These are phyloP conservation scores for Didymella exigua DNA, from an alignment of 2,329 filamentous ascomycete genomes.

Conservation along the genomic window DNA sequence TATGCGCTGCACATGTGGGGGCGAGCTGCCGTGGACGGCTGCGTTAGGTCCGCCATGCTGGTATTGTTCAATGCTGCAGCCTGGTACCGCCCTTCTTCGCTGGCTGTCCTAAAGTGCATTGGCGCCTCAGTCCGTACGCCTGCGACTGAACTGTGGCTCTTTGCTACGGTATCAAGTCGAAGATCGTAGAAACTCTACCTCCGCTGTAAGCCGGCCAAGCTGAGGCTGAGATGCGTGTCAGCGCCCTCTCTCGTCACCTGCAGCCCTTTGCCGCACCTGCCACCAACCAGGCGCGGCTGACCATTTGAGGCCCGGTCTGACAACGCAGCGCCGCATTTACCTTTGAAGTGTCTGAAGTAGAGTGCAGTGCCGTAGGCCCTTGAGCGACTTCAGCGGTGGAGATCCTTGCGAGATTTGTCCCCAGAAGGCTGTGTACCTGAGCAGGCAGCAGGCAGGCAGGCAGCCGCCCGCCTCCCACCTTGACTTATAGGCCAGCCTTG, in stretches of 20 bases:
- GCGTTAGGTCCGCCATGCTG: not conserved
- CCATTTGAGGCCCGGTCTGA: not conserved
- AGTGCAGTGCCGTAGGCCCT: not conserved
- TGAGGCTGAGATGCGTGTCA: conserved; percentile 6
- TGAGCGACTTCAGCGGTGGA: not conserved
- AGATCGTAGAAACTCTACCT: not conserved
- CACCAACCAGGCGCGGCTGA: not conserved
- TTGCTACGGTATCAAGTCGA: not conserved
- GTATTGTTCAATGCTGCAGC: conserved; percentile 2
- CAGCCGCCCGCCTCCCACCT: conserved; percentile 1
- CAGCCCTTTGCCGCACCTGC: conserved; percentile 10
- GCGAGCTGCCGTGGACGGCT: not conserved
- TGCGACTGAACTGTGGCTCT: not conserved
- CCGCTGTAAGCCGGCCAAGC: not conserved
- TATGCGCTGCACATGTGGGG: not conserved
- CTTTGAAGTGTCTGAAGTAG: not conserved
- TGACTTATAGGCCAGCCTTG: conserved; percentile 10
- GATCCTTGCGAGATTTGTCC: not conserved
- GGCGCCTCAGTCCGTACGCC: not conserved
- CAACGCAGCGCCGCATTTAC: not conserved
- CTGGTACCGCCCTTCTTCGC: conserved; percentile 9
- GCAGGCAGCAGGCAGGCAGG: conserved; percentile 17
- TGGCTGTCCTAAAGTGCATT: not conserved
- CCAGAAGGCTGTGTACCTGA: conserved; percentile 4
- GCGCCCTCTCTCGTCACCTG: conserved; percentile 13